Percentiles rank a stretch among this genome's conserved stretches.
Conservation (phyloP, 1,284 basidiomycete species). For the Flammula alnicola region DNA sequence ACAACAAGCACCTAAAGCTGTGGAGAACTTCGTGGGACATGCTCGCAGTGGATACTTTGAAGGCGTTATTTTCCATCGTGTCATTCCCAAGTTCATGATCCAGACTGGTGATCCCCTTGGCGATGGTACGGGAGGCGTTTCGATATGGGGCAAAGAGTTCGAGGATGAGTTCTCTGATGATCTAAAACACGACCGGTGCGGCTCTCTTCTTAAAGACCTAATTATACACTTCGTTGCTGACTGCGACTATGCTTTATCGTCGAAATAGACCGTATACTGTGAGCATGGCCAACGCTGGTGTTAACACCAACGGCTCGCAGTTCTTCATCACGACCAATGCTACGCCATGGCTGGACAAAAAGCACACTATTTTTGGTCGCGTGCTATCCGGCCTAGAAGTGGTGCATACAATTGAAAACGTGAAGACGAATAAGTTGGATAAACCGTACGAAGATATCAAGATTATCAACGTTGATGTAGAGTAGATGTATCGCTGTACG, state of each 20-base stretch:
- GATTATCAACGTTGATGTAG: conserved; percentile 79
- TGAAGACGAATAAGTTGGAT: conserved; percentile 81
- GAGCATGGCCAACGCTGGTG: conserved; percentile 98
- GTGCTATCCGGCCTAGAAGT: conserved; percentile 83
- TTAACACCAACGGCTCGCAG: conserved; percentile 93
- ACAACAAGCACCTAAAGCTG: conserved; percentile 89
- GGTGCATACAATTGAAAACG: conserved; percentile 83
- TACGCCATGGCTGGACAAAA: conserved; percentile 95
- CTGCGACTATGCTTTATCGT: not conserved
- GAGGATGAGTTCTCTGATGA: conserved; percentile 95
- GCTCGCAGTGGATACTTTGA: conserved; percentile 94
- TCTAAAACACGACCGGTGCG: conserved; percentile 86
- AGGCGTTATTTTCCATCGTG: conserved; percentile 94
- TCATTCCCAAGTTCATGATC: conserved; percentile 99
- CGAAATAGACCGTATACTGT: conserved; percentile 86
- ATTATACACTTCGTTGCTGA: conserved; percentile 13
- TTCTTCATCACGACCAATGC: conserved; percentile 99
- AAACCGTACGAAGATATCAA: conserved; percentile 92
- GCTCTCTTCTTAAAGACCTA: conserved; percentile 13
- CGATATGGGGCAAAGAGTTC: conserved; percentile 94
- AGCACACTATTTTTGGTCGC: conserved; percentile 93
- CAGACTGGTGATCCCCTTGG: conserved; percentile 98
- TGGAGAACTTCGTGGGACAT: conserved; percentile 97
- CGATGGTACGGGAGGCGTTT: conserved; percentile 96
- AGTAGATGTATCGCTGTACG: conserved; percentile 41